Percentiles rank a stretch among this genome's conserved stretches.
Evolutionary conservation across 441 rosid species (phyloP).

Genomic region (Breynia disticha): DNA sequence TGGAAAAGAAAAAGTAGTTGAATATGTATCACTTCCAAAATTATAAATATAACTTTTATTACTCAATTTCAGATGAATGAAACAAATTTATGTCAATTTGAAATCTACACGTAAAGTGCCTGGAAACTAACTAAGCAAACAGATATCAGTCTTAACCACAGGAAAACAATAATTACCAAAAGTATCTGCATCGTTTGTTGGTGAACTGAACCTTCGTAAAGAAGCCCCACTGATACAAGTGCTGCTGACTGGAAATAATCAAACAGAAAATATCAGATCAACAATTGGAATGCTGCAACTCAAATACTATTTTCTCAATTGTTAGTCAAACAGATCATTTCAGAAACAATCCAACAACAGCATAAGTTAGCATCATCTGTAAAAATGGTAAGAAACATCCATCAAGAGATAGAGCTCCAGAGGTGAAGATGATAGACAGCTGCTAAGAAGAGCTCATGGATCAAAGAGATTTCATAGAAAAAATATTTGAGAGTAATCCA

Average conservation of each 20-base stretch:
- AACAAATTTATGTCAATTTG: not conserved
- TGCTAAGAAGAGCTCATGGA: too few species aligned
- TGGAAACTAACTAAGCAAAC: not conserved
- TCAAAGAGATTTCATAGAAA: too few species aligned
- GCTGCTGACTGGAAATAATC: slow-evolving; percentile 72
- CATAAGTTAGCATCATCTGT: not conserved
- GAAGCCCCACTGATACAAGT: slow-evolving; percentile 83
- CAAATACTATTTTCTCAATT: slow-evolving; percentile 3
- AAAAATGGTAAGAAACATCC: not conserved
- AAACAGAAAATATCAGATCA: slow-evolving; percentile 7
- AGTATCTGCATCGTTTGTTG: slow-evolving; percentile 82
- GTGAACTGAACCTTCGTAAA: slow-evolving; percentile 95
- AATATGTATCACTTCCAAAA: not conserved
- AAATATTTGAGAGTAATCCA: too few species aligned
- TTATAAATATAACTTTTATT: slow-evolving; percentile 4
- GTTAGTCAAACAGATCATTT: not conserved
- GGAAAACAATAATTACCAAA: slow-evolving; percentile 39
- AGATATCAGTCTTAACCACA: not conserved
- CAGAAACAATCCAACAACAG: not conserved
- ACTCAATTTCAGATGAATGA: not conserved
- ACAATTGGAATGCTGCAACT: slow-evolving; percentile 7
- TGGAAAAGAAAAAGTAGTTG: too few species aligned
- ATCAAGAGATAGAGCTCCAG: not conserved
- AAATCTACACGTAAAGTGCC: not conserved
- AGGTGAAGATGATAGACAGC: not conserved